Conservation (phyloP, 1,139 yeast species). For the Candida sp. region DNA sequence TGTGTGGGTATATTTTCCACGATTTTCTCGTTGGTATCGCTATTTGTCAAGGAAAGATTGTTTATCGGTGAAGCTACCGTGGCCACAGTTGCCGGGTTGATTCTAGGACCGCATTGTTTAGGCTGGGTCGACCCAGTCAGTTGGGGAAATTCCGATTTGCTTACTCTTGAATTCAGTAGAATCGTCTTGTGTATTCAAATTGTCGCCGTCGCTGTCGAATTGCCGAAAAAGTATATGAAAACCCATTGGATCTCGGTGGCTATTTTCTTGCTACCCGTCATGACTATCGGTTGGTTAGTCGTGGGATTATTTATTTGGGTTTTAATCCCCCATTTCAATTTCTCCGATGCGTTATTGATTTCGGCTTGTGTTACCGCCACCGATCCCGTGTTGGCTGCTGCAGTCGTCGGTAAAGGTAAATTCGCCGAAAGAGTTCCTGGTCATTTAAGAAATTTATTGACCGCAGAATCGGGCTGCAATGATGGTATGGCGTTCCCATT, state of each 20-base stretch:
- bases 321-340: slow-evolving; percentile 77
- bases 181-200: slow-evolving; percentile 89
- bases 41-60: slow-evolving; percentile 83
- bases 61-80: slow-evolving; percentile 97
- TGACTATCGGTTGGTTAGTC: slow-evolving; percentile 92
- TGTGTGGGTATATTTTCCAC: slow-evolving; percentile 89
- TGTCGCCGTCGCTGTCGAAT: slow-evolving; percentile 95
- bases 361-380: slow-evolving; percentile 97
- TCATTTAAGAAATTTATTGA: slow-evolving; percentile 80
- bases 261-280: slow-evolving; percentile 79
- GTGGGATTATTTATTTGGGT: slow-evolving; percentile 86
- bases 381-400: slow-evolving; percentile 96
- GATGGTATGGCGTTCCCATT: slow-evolving; percentile 99
- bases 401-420: slow-evolving; percentile 97
- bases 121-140: slow-evolving; percentile 83
- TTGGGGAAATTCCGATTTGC: slow-evolving; percentile 89
- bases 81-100: slow-evolving; percentile 87
- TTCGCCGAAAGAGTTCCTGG: slow-evolving; percentile 98
- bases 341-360: slow-evolving; percentile 73
- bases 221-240: slow-evolving; percentile 90
- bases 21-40: slow-evolving; percentile 82
- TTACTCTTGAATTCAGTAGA: slow-evolving; percentile 86
- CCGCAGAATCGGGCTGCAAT: slow-evolving; percentile 96
- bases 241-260: slow-evolving; percentile 87
- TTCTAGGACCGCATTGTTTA: slow-evolving; percentile 91